Evolutionary conservation across 176 grass and related monocot species (phyloP).

Genomic region (sorghum (Sorghum bicolor)): DNA sequence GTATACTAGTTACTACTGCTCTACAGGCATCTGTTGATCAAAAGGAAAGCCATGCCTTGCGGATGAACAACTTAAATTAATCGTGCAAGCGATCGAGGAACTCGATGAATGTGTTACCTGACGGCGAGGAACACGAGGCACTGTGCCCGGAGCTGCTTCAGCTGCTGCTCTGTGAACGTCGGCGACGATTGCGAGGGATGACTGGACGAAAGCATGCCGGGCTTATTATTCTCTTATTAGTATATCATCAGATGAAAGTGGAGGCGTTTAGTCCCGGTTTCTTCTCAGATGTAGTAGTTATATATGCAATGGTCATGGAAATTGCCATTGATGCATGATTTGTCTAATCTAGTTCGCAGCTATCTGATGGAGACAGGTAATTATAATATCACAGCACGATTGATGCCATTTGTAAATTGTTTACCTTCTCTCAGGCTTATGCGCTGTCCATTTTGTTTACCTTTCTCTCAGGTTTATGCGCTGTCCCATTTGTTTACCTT

Average conservation of each 20-base stretch:
- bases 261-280: background rate
- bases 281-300: background rate
- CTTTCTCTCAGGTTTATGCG: background rate
- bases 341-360: background rate
- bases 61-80: background rate
- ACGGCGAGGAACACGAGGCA: constrained; percentile 72
- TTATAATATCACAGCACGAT: background rate
- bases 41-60: background rate
- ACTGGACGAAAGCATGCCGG: constrained; percentile 31
- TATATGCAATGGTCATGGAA: background rate
- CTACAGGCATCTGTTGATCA: background rate
- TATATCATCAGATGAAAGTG: no score
- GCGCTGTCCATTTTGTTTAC: background rate
- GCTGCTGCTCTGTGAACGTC: constrained; percentile 53
- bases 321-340: no score
- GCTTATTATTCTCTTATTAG: background rate
- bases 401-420: background rate
- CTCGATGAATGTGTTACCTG: constrained; percentile 10
- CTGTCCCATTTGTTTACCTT: background rate
- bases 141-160: constrained; percentile 77
- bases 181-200: constrained; percentile 23
- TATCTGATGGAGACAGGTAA: background rate
- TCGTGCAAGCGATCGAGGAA: background rate
- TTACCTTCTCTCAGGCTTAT: no score
- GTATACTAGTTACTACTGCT: background rate